Base-by-base conservation (phyloP, 129 eudicot genomes). In the Saposhnikovia divaricata region DNA sequence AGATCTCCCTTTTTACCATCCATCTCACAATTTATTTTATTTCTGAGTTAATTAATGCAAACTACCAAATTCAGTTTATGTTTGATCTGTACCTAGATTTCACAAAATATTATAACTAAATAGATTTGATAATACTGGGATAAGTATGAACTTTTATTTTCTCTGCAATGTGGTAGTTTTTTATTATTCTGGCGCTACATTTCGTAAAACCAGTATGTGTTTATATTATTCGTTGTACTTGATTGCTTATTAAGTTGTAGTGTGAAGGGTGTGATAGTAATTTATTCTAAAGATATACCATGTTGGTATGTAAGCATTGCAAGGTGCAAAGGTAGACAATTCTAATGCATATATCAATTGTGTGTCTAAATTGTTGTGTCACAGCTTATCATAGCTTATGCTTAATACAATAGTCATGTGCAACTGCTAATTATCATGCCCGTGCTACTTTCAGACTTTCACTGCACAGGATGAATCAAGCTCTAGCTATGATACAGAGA, bases 381-480 rank as follows among this genome's bases (percentile, higher is more conserved):
- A 1, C 1, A 34, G 37, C 37, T 34, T 34, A 34, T 34, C 43
- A 59, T 65, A 2, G 11, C 18, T 27, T 59, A 37, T 75, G 13
- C 74, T 45, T 44, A 5, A 50, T 31, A 68, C 0, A 25, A 66
- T 19, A 66, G 73, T 14, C 10, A 31, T 31, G 16, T 12, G 16
- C 25, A 61, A 61, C 10, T 59, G 80, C 39, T 66, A 53, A 16
- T 27, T 34, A 23, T 63, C 73, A 66, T 63, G 59, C 2, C 27
- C 4, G 23, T 78, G 42, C 15, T 13, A 37, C 43, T 51, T 69
- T 48, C 38, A 13, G 7, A 37, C 43, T 51, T 69, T 48, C 38
- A 13, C 57, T 74, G 69, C 76, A 48, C 78, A 84, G 87, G 78
- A 23, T 75, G 77, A 76, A 19, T 61, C 34, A n/a, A 61, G 11